Evolutionary conservation across 1,284 basidiomycete genomes (phyloP).

Genomic region (Trichosporon faecale): DNA sequence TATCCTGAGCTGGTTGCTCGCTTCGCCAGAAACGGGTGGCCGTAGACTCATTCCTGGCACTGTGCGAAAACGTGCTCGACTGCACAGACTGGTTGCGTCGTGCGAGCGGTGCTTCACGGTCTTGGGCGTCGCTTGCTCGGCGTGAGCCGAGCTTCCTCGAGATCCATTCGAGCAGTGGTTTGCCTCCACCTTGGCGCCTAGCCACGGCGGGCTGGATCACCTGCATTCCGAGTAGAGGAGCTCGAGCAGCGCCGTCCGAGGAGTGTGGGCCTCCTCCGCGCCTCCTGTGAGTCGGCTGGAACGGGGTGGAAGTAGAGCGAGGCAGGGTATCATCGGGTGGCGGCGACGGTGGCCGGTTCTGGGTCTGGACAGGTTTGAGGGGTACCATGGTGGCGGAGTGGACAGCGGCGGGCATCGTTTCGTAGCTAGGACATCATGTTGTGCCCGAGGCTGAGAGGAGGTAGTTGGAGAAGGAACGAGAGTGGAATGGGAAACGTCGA

Average conservation of each 20-base stretch:
- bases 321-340: constrained; percentile 1
- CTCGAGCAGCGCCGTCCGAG: constrained; percentile 4
- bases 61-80: constrained; percentile 1
- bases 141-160: constrained; percentile 66
- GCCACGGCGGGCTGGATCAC: constrained; percentile 2
- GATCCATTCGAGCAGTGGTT: constrained; percentile 88
- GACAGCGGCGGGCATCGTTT: background rate
- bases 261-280: background rate
- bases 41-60: constrained; percentile 3
- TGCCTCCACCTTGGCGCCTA: constrained; percentile 39
- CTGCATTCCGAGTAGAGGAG: background rate
- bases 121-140: constrained; percentile 28
- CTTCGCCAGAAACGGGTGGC: background rate
- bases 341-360: constrained; percentile 3
- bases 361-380: constrained; percentile 1
- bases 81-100: constrained; percentile 8
- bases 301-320: background rate
- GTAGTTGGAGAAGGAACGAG: constrained; percentile 3
- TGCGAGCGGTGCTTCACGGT: constrained; percentile 15
- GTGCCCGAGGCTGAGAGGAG: background rate
- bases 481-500: background rate
- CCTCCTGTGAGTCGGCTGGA: background rate
- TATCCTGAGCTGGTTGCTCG: constrained; percentile 24
- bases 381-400: constrained; percentile 4
- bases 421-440: constrained; percentile 1